Conservation (phyloP, 495 filamentous ascomycete species). For the Cercophora scortea region DNA sequence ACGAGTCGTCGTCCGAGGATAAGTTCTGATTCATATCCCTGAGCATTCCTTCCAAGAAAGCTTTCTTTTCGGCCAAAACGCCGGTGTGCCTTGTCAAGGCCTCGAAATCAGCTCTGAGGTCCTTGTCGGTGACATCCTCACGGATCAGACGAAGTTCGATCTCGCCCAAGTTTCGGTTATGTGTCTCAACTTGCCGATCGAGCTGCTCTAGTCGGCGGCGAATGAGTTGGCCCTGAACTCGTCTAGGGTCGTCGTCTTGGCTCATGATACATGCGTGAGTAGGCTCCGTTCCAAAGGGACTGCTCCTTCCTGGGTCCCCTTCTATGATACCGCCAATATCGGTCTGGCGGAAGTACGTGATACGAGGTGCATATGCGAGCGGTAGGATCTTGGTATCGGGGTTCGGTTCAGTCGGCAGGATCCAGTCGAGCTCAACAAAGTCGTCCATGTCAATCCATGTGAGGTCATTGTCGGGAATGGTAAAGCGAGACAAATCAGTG, state of each 20-base stretch:
- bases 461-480: constrained; percentile 87
- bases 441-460: constrained; percentile 99
- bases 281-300: constrained; percentile 82
- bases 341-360: constrained; percentile 97
- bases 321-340: constrained; percentile 68
- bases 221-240: constrained; percentile 81
- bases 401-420: constrained; percentile 80
- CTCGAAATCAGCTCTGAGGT: constrained; percentile 55
- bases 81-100: constrained; percentile 60
- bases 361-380: constrained; percentile 81
- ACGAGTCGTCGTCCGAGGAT: constrained; percentile 6
- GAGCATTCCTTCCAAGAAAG: constrained; percentile 71
- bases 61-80: constrained; percentile 63
- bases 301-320: constrained; percentile 62
- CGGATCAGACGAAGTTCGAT: constrained; percentile 54
- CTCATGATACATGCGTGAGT: constrained; percentile 96
- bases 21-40: constrained; percentile 44
- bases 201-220: constrained; percentile 71
- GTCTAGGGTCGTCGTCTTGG: constrained; percentile 81
- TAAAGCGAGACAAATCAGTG: constrained; percentile 78
- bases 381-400: constrained; percentile 91
- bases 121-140: constrained; percentile 43
- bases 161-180: constrained; percentile 57
- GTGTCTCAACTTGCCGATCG: constrained; percentile 64
- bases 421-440: constrained; percentile 96